phyloP scores from a whole-genome alignment of 176 grass and related monocot genomes.

The Triticum urartu region DNA sequence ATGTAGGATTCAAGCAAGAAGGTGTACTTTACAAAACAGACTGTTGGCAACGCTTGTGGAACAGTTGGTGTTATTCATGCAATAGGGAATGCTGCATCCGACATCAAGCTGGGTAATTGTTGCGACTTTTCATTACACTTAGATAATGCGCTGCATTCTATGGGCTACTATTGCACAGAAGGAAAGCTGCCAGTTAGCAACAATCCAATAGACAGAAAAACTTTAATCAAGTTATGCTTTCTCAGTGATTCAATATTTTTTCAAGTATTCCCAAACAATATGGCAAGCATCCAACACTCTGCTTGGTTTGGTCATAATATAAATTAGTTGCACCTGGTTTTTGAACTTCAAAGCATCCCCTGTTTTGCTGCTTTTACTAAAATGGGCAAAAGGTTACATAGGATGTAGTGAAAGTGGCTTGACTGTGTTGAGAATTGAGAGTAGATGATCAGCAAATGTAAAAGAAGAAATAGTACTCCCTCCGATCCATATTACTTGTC shows the following conservation, averaged over 20 bases:
- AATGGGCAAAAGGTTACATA: background rate
- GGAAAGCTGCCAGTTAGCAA: background rate
- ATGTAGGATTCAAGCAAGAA: slow-evolving; percentile 66
- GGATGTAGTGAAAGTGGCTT: background rate
- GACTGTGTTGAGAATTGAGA: background rate
- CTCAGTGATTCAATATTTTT: background rate
- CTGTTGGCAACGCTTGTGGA: slow-evolving; percentile 97
- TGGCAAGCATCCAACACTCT: background rate
- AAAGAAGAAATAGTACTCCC: background rate
- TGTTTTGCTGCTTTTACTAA: background rate
- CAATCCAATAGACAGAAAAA: background rate
- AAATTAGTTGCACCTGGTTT: slow-evolving; percentile 18
- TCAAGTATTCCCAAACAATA: background rate
- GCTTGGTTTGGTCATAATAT: slow-evolving; percentile 13
- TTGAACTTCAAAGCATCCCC: background rate
- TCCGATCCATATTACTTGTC: too few species aligned
- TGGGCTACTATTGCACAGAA: background rate
- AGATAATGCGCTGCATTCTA: background rate
- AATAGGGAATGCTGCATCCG: slow-evolving; percentile 75
- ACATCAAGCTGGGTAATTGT: slow-evolving; percentile 78
- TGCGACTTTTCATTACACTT: slow-evolving; percentile 7
- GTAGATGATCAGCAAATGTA: background rate
- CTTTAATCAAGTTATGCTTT: background rate
- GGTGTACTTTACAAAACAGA: slow-evolving; percentile 96
- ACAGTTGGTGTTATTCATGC: slow-evolving; percentile 97